Base-by-base conservation (phyloP, 495 filamentous ascomycete species). In the Amniculicola lignicola region DNA sequence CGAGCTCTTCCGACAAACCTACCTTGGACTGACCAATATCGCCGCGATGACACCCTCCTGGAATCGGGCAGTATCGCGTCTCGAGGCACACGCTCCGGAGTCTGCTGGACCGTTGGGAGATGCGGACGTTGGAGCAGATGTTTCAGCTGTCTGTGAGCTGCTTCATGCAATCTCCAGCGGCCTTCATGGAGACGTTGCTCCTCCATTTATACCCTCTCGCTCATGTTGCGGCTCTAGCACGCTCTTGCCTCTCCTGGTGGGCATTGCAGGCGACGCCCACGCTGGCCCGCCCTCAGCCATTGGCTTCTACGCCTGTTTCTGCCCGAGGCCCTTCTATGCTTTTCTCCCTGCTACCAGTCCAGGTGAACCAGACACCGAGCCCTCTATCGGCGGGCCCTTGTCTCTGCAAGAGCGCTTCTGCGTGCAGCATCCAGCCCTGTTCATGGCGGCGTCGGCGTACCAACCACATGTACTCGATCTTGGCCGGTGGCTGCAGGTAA, bases 141-240 rank as follows among this genome's bases (percentile, higher is more conserved):
- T 62, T 47, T 57, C 46, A 62, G 52, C n/a, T 36, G 12, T 50
- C 55, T 35, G 60, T 49, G 51, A 27, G 45, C 27, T 36, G 43
- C 45, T 55, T 49, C 18, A 53, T 54, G 60, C 60, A 51, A 36
- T 29, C 21, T 41, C 44, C 14, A 27, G 39, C 35, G 29, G 10
- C 43, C 25, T 49, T 28, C 43, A 31, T 49, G n/a, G 61, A 51
- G 56, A 37, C 21, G 58, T 50, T 36, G 39, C 51, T 39, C 19
- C 35, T 47, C 50, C 28, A 54, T 60, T 64, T 64, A 64, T 64
- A 64, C 61, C 39, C 54, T 48, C 23, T 27, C 36, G 24, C 44
- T 25, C 29, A 25, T 27, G 44, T 53, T 43, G 24, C 60, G 18
- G 36, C 44, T 15, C 31, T 33, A 46, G 25, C 10, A 27, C 1